phyloP scores from a whole-genome alignment of 2,329 filamentous ascomycete species.

The Gliomastix tumulicola region DNA sequence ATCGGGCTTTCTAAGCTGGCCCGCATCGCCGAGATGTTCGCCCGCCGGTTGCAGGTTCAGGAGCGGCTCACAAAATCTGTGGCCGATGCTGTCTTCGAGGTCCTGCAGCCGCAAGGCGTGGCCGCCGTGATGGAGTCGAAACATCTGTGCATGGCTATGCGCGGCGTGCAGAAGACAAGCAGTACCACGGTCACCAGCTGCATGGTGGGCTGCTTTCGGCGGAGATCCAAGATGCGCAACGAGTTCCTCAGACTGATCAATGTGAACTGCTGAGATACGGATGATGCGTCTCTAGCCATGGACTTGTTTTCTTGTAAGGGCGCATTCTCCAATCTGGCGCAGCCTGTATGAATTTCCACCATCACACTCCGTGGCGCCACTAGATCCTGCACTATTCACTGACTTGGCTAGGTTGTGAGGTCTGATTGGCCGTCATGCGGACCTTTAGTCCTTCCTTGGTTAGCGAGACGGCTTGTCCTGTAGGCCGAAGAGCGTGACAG shows the following conservation, averaged over 20 bases:
- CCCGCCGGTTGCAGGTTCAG: constrained; percentile 86
- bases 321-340: too few species aligned
- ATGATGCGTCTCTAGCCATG: too few species aligned
- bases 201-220: constrained; percentile 92
- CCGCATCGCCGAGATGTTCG: constrained; percentile 95
- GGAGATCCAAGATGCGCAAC: constrained; percentile 85
- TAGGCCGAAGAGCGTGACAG: too few species aligned
- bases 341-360: too few species aligned
- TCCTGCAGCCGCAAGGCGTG: constrained; percentile 88
- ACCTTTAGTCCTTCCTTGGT: too few species aligned
- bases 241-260: constrained; percentile 82
- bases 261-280: constrained; percentile 42
- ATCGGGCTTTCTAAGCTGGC: constrained; percentile 94
- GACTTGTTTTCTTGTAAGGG: too few species aligned
- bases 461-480: too few species aligned
- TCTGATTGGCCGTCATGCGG: too few species aligned
- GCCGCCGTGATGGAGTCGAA: constrained; percentile 97
- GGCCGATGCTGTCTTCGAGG: constrained; percentile 84
- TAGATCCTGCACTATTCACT: too few species aligned
- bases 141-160: constrained; percentile 98
- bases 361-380: too few species aligned
- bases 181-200: constrained; percentile 93
- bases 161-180: constrained; percentile 88
- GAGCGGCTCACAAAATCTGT: constrained; percentile 95
- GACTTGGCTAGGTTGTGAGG: too few species aligned